phyloP scores from a whole-genome alignment of 2,329 filamentous ascomycete genomes.

The Bisporella sp. region DNA sequence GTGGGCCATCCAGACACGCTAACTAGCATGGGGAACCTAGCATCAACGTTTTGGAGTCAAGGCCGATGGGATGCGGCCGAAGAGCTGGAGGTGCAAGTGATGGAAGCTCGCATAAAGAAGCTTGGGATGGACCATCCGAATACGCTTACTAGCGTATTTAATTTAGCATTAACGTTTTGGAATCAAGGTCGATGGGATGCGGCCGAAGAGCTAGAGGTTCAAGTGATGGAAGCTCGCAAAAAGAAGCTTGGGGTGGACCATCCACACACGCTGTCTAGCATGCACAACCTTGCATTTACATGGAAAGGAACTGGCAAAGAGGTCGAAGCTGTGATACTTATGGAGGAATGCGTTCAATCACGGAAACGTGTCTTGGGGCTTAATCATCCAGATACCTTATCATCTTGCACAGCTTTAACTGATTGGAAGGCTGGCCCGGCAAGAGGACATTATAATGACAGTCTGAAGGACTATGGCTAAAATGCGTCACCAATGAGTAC shows the following conservation, averaged over 20 bases:
- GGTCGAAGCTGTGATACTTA: constrained; percentile 1
- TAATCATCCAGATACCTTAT: constrained; percentile 5
- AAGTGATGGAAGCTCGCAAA: constrained; percentile 7
- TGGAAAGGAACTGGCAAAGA: neutral
- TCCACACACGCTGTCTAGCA: neutral
- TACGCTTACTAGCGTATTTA: too few relatives aligned
- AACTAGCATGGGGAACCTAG: neutral
- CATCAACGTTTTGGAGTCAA: too few relatives aligned
- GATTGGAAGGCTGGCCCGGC: neutral
- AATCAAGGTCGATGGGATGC: constrained; percentile 6
- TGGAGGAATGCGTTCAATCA: constrained; percentile 3
- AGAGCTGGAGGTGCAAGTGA: too few relatives aligned
- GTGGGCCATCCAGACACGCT: too few relatives aligned
- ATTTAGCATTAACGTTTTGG: too few relatives aligned
- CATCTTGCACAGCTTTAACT: constrained; percentile 3
- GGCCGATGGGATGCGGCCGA: too few relatives aligned
- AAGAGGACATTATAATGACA: too few relatives aligned
- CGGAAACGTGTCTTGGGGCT: neutral
- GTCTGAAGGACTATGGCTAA: too few relatives aligned
- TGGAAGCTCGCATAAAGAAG: neutral
- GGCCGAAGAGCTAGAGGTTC: constrained; percentile 3
- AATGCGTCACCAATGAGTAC: too few relatives aligned
- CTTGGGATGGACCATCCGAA: constrained; percentile 1
- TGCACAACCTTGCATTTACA: neutral
- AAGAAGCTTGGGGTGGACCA: neutral